These are phyloP conservation scores for Lodderomyces pseudojiufengensis DNA, from an alignment of 1,139 yeast species.

Conservation along the genomic window DNA sequence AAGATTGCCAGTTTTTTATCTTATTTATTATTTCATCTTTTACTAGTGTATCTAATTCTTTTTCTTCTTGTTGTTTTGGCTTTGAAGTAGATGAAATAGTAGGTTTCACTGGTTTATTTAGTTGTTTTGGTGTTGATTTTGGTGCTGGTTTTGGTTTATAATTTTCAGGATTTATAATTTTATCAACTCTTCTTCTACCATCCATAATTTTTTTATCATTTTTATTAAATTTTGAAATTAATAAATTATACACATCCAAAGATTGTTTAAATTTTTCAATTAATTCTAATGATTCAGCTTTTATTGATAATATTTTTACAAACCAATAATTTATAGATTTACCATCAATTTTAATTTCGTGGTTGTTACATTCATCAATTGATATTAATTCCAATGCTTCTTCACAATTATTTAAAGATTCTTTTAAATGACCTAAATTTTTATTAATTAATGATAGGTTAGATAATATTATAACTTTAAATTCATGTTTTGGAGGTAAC, in stretches of 20 bases:
- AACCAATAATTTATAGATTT: constrained; percentile 69
- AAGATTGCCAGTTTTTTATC: constrained; percentile 54
- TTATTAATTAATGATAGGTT: constrained; percentile 71
- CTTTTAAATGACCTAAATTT: constrained; percentile 72
- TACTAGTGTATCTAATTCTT: constrained; percentile 18
- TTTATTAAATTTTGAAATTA: constrained; percentile 62
- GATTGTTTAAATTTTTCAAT: constrained; percentile 68
- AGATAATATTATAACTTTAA: constrained; percentile 66
- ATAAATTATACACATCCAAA: constrained; percentile 52
- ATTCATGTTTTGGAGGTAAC: constrained; percentile 64
- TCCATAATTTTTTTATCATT: constrained; percentile 66
- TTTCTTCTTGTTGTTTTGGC: constrained; percentile 27
- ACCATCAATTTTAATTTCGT: constrained; percentile 16
- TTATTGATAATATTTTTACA: constrained; percentile 62
- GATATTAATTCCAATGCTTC: constrained; percentile 56
- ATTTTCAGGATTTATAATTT: constrained; percentile 52
- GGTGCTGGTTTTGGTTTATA: constrained; percentile 16
- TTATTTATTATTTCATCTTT: constrained; percentile 13
- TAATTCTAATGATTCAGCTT: constrained; percentile 83
- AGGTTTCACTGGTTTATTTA: constrained; percentile 14
- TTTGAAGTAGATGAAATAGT: constrained; percentile 13
- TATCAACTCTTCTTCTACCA: constrained; percentile 76
- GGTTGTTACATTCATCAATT: constrained; percentile 23
- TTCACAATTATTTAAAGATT: constrained; percentile 52
- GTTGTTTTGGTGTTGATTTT: background rate